Evolutionary conservation across 257 asterid genomes (phyloP).

Genomic region (Salvia splendens): DNA sequence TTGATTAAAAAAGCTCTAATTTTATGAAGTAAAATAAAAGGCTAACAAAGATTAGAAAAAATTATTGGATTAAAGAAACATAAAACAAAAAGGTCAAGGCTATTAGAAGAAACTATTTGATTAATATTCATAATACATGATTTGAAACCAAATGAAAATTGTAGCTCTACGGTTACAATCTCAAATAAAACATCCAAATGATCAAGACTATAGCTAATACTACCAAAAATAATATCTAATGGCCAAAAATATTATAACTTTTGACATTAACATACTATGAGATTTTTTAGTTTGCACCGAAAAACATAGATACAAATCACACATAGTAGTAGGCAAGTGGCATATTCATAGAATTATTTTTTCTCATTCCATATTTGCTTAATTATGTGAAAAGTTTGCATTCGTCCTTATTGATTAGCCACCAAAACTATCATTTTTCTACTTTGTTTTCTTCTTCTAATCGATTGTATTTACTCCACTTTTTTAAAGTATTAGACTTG

Average conservation of each 20-base stretch:
- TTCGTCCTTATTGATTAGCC: neutral
- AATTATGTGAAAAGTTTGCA: neutral
- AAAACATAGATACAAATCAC: neutral
- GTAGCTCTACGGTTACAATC: neutral
- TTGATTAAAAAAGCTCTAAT: too few species aligned
- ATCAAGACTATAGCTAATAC: neutral
- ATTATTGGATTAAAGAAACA: neutral
- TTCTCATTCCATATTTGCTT: neutral
- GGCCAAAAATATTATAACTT: neutral
- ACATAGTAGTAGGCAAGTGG: neutral
- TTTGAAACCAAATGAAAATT: neutral
- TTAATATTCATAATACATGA: neutral
- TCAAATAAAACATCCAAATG: too few species aligned
- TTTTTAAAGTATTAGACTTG: neutral
- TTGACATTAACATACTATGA: neutral
- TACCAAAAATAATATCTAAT: neutral
- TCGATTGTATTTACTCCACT: neutral
- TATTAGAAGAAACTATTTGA: too few species aligned
- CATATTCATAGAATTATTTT: neutral
- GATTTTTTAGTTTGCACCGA: slow-evolving; percentile 24
- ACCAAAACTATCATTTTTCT: slow-evolving; percentile 3
- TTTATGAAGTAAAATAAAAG: too few species aligned
- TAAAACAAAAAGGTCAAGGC: neutral
- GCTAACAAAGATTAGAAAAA: too few species aligned
- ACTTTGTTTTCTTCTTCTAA: neutral